Evolutionary conservation across 2,329 filamentous ascomycete genomes (phyloP).

Genomic region (Cladophialophora yegresii): DNA sequence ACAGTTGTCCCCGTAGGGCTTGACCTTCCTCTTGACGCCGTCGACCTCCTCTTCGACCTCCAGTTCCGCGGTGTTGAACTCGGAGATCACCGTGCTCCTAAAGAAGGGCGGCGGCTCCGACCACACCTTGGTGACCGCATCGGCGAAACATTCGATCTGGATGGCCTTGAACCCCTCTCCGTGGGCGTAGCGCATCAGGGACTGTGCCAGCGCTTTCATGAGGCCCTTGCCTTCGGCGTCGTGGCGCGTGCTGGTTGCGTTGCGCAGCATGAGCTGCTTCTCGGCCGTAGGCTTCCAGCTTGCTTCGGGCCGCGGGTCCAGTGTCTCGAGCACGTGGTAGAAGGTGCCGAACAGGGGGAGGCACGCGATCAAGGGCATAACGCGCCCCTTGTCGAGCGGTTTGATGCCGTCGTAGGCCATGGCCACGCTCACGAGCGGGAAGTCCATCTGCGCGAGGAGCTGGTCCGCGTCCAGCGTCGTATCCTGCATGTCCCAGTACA

Average conservation of each 20-base stretch:
- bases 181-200: slow-evolving; percentile 44
- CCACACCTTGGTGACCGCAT: slow-evolving; percentile 32
- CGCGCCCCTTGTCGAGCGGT: slow-evolving; percentile 25
- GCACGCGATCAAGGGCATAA: slow-evolving; percentile 34
- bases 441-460: slow-evolving; percentile 42
- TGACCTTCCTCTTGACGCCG: slow-evolving; percentile 42
- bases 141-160: slow-evolving; percentile 42
- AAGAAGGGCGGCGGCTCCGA: slow-evolving; percentile 31
- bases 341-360: slow-evolving; percentile 24
- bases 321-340: slow-evolving; percentile 23
- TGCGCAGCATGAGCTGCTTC: slow-evolving; percentile 42
- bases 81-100: slow-evolving; percentile 19
- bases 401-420: slow-evolving; percentile 42
- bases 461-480: slow-evolving; percentile 20
- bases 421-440: slow-evolving; percentile 45
- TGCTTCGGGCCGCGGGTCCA: slow-evolving; percentile 33
- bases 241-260: slow-evolving; percentile 43
- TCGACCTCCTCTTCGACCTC: slow-evolving; percentile 26
- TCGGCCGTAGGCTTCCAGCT: slow-evolving; percentile 39
- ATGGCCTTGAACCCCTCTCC: slow-evolving; percentile 41
- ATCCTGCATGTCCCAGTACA: slow-evolving; percentile 33
- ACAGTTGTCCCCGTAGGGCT: slow-evolving; percentile 66
- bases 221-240: slow-evolving; percentile 42
- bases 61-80: slow-evolving; percentile 28
- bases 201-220: slow-evolving; percentile 43